Evolutionary conservation across 2,329 filamentous ascomycete species (phyloP), one percentile per base, ranked within the genome.

Genomic region (Hypoxylon sp.): DNA sequence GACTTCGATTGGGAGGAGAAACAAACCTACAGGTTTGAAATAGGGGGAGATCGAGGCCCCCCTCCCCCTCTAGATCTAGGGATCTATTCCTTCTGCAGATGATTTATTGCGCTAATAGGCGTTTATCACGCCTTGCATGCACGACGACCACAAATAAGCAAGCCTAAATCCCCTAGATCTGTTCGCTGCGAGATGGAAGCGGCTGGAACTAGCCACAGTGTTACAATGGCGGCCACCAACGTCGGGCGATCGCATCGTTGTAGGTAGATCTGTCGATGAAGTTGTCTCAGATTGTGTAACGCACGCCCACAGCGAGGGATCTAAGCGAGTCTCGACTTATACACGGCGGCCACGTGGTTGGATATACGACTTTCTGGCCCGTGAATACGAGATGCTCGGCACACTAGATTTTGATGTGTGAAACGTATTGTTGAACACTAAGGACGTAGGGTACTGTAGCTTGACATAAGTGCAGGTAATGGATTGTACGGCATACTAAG

Each of bases 251-350:
- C 68, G 68, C 68, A 70, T 64, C 34, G 41, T 46, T 46, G 58
- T 52, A 61, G 17, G 53, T 55, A 67, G 64, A 67, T 70, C 56
- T 38, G 21, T 63, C 43, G 43, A 60, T 38, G 30, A 17, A 53
- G 60, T 7, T 70, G 68, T 68, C 65, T 70, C 52, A 65, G 61
- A 65, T 53, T 57, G 68, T 70, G 68, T 63, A 68, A 70, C 65
- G 14, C 46, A 46, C 46, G 21, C 21, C 41, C 41, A 19, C 45
- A 52, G 28, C 19, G 32, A 52, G 30, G 13, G 59, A 57, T 58
- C 58, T 65, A 70, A 65, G 64, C 67, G 64, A 70, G 46, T 25
- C 5, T 23, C 50, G 45, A 56, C 17, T 58, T 36, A 21, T 62
- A 57, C 61, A 57, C 34, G 36, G 23, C 38, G n/a, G 46, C 50